Conservation (phyloP, 352 stramenopile species). For the Phytophthora pistaciae region DNA sequence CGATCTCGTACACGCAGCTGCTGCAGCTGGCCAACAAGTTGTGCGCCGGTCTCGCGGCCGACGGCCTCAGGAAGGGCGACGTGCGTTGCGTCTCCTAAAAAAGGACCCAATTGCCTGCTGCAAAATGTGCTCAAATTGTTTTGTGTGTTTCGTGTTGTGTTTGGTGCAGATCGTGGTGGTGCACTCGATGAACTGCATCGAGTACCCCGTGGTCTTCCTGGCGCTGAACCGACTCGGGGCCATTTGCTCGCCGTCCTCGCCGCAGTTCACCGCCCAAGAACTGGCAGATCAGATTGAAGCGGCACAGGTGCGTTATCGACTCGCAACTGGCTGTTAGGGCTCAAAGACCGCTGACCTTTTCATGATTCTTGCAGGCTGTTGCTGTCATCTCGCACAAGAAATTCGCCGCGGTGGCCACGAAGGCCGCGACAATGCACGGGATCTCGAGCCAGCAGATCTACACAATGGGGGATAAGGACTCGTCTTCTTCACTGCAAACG, state of each 20-base stretch:
- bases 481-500: neutral
- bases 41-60: neutral
- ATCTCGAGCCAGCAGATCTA: neutral
- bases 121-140: neutral
- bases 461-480: neutral
- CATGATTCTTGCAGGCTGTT: neutral
- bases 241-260: neutral
- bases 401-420: neutral
- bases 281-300: neutral
- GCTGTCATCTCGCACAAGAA: neutral
- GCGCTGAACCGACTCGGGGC: neutral
- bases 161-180: neutral
- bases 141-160: neutral
- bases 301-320: too few relatives aligned
- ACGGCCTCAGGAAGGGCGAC: neutral
- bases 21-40: neutral
- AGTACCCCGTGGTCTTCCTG: neutral
- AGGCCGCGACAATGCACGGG: neutral
- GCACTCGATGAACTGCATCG: neutral
- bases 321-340: too few relatives aligned
- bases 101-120: neutral
- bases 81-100: neutral
- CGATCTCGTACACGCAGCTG: neutral
- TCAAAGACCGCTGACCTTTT: neutral
- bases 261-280: neutral